Evolutionary conservation across 2,329 filamentous ascomycete species (phyloP), one percentile per base, ranked within the genome.

Genomic region (Ophiostoma pallidulum): DNA sequence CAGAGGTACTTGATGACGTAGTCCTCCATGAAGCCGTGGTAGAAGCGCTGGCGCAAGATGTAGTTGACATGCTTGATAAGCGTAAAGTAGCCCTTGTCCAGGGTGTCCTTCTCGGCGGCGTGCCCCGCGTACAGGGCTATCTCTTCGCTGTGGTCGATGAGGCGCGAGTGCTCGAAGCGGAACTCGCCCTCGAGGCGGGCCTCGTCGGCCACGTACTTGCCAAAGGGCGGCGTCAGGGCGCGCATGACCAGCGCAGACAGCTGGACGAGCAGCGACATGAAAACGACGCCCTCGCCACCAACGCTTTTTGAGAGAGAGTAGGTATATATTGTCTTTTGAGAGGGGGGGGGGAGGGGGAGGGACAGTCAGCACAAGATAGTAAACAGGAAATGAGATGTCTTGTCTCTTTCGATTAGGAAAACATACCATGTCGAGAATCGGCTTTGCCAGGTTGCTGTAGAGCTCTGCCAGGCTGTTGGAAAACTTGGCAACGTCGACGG

Each of bases 1-100:
- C 92, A 98, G 67, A 97, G 92, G 64, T 98, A 98, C 66, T 98
- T 98, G 66, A 98, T 95, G 49, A 97, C 88, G 65, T 96, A 98
- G 64, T 98, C 92, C 64, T 98, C 92, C 91, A 97, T 96, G 59
- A 98, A 84, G n/a, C 90, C 91, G 63, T 98, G 91, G 64, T 97
- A 97, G 64, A 98, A 86, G 41, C 92, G 80, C 53, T 87, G 76
- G 33, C 90, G 78, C 52, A 98, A 69, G 55, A 97, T 96, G 60
- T 94, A 83, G 65, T 98, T 98, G 62, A 98, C 91, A 66, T 98
- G 92, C 68, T 96, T 97, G 70, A 98, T 98, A 32, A 98, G 74
- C 2, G 92, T 98, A 62, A 98, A 98, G 66, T 98, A 98, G 14
- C 92, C 91, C 69, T 97, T 97, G 66, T 98, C 92, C 45, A 98